phyloP scores from a whole-genome alignment of 225 moss, liverwort and hornwort species.

The Marchantia paleacea region DNA sequence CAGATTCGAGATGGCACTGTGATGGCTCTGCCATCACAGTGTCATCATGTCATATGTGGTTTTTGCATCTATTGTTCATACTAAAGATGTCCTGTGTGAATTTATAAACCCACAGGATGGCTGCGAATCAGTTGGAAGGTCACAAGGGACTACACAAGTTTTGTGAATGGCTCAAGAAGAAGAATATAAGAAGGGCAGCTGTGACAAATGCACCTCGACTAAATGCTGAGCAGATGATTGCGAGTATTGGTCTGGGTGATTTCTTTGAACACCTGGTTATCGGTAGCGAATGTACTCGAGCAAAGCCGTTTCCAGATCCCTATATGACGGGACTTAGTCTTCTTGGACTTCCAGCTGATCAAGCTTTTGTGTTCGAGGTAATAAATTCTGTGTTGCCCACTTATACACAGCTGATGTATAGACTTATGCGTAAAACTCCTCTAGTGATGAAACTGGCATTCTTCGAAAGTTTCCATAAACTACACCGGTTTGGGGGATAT shows the following conservation, averaged over 20 bases:
- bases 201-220: constrained; percentile 80
- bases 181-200: constrained; percentile 64
- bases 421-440: neutral
- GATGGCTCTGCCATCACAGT: too few species aligned
- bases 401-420: neutral
- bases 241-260: constrained; percentile 62
- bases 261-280: constrained; percentile 84
- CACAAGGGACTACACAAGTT: constrained; percentile 63
- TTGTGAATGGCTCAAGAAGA: constrained; percentile 65
- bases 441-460: neutral
- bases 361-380: constrained; percentile 84
- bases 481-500: too few species aligned
- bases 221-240: constrained; percentile 92
- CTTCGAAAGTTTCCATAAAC: too few species aligned
- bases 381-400: neutral
- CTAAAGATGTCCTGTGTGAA: neutral
- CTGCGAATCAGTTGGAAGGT: constrained; percentile 52
- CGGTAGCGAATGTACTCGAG: constrained; percentile 66
- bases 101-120: constrained; percentile 36
- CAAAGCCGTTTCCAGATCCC: constrained; percentile 94
- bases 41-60: neutral
- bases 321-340: constrained; percentile 69
- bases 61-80: neutral
- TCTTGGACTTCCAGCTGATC: constrained; percentile 52
- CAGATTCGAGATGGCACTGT: neutral